A percentile compares a stretch with the other conserved stretches of the same genome.
phyloP scores from a whole-genome alignment of 2,329 filamentous ascomycete genomes.

The Penicillium hesseltinei region DNA sequence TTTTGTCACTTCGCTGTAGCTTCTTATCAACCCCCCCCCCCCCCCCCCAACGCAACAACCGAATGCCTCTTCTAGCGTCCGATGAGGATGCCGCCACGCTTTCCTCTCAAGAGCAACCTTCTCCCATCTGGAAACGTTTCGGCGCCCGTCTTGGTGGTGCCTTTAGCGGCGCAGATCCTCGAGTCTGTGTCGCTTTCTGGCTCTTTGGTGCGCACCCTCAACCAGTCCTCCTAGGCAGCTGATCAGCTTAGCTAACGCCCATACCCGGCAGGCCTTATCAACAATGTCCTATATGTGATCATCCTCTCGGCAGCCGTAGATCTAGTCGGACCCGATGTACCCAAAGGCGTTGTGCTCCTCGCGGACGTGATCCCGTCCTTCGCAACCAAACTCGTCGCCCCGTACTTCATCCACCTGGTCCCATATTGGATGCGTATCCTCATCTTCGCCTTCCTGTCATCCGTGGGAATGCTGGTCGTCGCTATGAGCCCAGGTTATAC shows the following conservation, averaged over 20 bases:
- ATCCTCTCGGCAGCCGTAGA: conserved; percentile 94
- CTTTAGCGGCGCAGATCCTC: conserved; percentile 66
- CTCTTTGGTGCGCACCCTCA: conserved; percentile 67
- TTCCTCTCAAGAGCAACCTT: conserved; percentile 49
- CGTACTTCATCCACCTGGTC: conserved; percentile 88
- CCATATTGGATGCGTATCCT: conserved; percentile 75
- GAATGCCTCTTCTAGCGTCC: conserved; percentile 27
- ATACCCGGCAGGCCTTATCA: conserved; percentile 69
- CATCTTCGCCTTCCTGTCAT: conserved; percentile 71
- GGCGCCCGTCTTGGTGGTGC: conserved; percentile 61
- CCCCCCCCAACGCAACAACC: conserved; percentile 13
- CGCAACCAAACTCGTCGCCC: conserved; percentile 79
- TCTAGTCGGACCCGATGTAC: conserved; percentile 79
- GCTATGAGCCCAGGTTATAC: conserved; percentile 68
- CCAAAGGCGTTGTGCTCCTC: conserved; percentile 89
- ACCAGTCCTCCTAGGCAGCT: conserved; percentile 15
- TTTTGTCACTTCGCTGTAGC: conserved; percentile 2
- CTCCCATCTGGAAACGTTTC: conserved; percentile 74
- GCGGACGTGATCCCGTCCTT: conserved; percentile 91
- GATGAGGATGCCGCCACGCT: conserved; percentile 30
- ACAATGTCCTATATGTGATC: conserved; percentile 97
- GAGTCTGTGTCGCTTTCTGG: conserved; percentile 83
- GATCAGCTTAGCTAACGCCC: neutral
- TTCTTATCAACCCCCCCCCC: neutral
- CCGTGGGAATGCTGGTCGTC: conserved; percentile 84